These are phyloP conservation scores for Gliomastix tumulicola DNA, from an alignment of 2,329 filamentous ascomycete genomes.

Conservation along the genomic window DNA sequence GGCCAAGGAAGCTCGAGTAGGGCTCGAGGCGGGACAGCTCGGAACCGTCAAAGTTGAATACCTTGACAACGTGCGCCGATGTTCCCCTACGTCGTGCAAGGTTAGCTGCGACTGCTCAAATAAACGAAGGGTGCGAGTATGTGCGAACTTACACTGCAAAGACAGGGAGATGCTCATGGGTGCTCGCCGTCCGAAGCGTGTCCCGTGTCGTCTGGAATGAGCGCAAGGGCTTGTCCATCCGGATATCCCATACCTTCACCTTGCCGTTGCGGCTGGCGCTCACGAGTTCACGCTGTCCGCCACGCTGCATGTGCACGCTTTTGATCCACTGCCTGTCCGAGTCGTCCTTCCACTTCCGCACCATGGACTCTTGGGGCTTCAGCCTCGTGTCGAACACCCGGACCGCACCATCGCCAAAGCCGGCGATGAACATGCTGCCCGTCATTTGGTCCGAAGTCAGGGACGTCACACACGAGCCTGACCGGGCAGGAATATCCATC, in stretches of 20 bases:
- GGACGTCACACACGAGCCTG: constrained; percentile 91
- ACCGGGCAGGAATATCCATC: constrained; percentile 89
- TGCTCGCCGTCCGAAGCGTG: constrained; percentile 76
- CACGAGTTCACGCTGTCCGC: constrained; percentile 84
- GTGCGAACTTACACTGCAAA: constrained; percentile 72
- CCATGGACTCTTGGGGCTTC: constrained; percentile 82
- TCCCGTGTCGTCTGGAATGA: constrained; percentile 69
- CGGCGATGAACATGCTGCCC: constrained; percentile 90
- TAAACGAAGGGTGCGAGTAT: constrained; percentile 1
- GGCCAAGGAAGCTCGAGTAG: constrained; percentile 80
- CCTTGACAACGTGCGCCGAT: constrained; percentile 79
- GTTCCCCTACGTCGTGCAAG: constrained; percentile 60
- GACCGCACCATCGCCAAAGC: constrained; percentile 91
- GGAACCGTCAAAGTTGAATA: constrained; percentile 81
- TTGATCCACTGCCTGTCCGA: constrained; percentile 82
- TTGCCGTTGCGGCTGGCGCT: constrained; percentile 89
- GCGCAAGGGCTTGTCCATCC: constrained; percentile 71
- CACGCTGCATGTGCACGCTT: constrained; percentile 93
- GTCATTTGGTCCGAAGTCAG: constrained; percentile 97
- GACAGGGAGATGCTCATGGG: constrained; percentile 93
- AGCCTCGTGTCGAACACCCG: constrained; percentile 88
- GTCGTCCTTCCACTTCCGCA: constrained; percentile 95
- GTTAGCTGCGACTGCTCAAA: too few species aligned
- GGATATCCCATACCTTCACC: constrained; percentile 92
- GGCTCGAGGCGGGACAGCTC: constrained; percentile 81